Conservation (phyloP, 2,329 filamentous ascomycete genomes). For the Setomelanomma holmii region DNA sequence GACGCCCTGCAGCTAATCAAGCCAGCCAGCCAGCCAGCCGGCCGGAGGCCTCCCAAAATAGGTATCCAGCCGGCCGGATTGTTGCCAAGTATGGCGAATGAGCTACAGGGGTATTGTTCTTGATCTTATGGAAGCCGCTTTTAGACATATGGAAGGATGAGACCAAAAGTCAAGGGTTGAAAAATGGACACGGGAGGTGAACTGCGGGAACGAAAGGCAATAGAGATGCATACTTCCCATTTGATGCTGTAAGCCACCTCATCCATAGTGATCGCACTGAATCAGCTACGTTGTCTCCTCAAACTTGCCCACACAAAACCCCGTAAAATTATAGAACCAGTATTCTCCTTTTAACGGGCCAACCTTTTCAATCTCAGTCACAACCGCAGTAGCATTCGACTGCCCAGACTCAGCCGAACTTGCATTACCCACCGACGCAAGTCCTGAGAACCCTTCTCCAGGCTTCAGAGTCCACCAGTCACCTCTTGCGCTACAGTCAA, state of each 20-base stretch:
- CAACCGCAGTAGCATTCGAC: not conserved
- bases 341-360: not conserved
- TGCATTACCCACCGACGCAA: not conserved
- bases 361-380: not conserved
- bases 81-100: no score
- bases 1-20: not conserved
- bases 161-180: no score
- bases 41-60: no score
- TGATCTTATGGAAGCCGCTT: constrained; percentile 39
- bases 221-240: no score
- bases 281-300: no score
- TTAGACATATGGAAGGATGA: constrained; percentile 33
- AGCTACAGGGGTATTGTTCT: constrained; percentile 40
- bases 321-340: constrained; percentile 8
- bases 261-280: no score
- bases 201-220: no score
- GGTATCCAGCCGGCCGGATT: no score
- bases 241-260: no score
- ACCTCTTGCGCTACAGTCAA: not conserved
- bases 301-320: constrained; percentile 8
- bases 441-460: not conserved
- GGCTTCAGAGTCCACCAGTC: not conserved
- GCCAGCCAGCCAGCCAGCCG: no score
- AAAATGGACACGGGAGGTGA: no score
- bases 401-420: not conserved